These are phyloP conservation scores for Annona squamosa DNA, from an alignment of 164 flowering plant genomes.

Conservation along the genomic window DNA sequence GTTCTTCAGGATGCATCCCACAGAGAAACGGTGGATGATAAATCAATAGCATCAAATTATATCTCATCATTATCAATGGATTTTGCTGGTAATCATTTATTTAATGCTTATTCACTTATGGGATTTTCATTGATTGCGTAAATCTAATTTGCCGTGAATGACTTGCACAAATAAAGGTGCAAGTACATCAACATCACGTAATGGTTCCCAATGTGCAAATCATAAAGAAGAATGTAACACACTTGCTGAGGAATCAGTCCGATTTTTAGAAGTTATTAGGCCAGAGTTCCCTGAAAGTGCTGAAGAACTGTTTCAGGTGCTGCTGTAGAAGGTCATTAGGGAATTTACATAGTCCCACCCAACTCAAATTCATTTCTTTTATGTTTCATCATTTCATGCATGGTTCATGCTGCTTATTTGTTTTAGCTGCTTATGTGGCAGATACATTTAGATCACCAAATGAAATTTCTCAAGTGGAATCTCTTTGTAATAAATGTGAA, in stretches of 20 bases:
- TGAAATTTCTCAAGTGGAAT: not conserved
- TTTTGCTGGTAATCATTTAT: no score
- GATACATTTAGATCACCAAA: not conserved
- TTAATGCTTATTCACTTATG: no score
- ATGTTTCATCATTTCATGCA: no score
- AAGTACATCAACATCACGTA: not conserved
- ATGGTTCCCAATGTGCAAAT: not conserved
- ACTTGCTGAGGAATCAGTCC: not conserved
- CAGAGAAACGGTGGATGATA: no score
- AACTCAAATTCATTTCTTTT: not conserved
- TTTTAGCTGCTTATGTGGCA: not conserved
- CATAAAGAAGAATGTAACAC: not conserved
- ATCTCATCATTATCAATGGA: no score
- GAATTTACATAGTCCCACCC: not conserved
- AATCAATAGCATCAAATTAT: no score
- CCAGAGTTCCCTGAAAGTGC: not conserved
- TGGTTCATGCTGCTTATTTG: not conserved
- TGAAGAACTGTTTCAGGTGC: not conserved
- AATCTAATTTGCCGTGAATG: not conserved
- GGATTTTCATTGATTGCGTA: no score
- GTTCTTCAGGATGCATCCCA: no score
- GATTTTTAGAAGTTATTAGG: not conserved
- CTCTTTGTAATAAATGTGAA: not conserved
- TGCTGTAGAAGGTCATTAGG: not conserved
- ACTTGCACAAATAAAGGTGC: not conserved